Evolutionary conservation across 768 basidiomycete genomes (phyloP), one percentile per base, ranked within the genome.

Genomic region (Hortiboletus flavorubellus): DNA sequence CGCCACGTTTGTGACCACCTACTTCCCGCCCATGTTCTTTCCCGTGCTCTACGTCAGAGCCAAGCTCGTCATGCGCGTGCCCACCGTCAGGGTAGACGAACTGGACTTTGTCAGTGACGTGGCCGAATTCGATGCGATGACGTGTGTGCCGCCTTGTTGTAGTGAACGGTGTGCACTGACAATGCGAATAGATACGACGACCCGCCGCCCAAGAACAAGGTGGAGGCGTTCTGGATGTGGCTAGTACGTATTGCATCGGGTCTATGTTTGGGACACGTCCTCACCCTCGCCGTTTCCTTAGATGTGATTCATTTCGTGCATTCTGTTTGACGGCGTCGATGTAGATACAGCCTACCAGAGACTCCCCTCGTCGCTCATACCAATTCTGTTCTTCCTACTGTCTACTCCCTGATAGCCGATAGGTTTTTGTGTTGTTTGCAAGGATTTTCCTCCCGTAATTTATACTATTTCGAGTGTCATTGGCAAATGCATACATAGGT

Each of bases 11-110:
- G 68, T 78, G 23, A 78, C 77, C 5, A 68, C 73, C 64, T 78
- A 78, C 54, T 49, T 78, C 34, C 75, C 77, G 12, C 61, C 77
- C 55, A 65, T 64, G 44, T 62, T 79, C 50, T 80, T 83, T 74
- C 80, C 80, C 15, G 41, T 79, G 44, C 60, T 83, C 14, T 83
- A 76, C 66, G 2, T 76, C 14, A 66, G 51, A 21, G 60, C 64
- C 42, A 73, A 58, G 47, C 8, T 68, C 16, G 0, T 55, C 49
- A 66, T 45, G 59, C 59, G 63, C 37, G 59, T 47, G 3, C 62
- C 29, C 4, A 8, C 31, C 4, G 3, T 64, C 21, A 51, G 15
- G 5, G 34, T 53, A 1, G 18, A 29, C 7, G 67, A 69, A 11
- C 71, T 70, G 69, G 71, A 70, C 41, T 70, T 70, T 52, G 55